phyloP scores from a whole-genome alignment of 441 rosid genomes.

The Breynia disticha region DNA sequence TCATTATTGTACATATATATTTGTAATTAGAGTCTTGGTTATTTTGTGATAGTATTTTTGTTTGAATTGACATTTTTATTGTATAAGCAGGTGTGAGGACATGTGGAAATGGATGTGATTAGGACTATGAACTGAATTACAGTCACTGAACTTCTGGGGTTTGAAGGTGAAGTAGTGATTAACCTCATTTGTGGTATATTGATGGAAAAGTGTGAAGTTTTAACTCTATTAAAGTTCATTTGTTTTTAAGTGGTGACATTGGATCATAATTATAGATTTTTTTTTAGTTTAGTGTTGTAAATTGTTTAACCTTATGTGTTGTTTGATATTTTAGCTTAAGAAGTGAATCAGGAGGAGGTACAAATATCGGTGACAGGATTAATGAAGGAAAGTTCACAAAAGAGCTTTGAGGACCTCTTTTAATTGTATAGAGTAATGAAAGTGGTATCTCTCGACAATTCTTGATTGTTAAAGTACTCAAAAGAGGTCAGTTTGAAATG shows the following conservation, averaged over 20 bases:
- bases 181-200: conserved; percentile 84
- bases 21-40: neutral
- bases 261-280: no score
- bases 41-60: conserved; percentile 5
- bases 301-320: no score
- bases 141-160: conserved; percentile 93
- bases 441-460: conserved; percentile 93
- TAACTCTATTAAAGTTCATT: no score
- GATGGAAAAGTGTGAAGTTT: conserved; percentile 63
- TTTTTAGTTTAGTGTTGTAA: no score
- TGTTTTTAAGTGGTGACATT: conserved; percentile 1
- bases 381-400: conserved; percentile 91
- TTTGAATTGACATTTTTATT: neutral
- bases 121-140: conserved; percentile 86
- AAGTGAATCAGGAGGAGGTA: conserved; percentile 83
- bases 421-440: conserved; percentile 76
- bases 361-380: conserved; percentile 89
- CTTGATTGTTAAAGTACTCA: conserved; percentile 68
- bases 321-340: no score
- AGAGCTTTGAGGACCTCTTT: conserved; percentile 92
- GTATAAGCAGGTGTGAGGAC: conserved; percentile 67
- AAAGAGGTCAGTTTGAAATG: conserved; percentile 50
- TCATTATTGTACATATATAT: neutral
- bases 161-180: conserved; percentile 95
- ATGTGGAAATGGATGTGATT: conserved; percentile 92